Evolutionary conservation across 2,329 filamentous ascomycete species (phyloP).

Genomic region (Verticillium tricorpus): DNA sequence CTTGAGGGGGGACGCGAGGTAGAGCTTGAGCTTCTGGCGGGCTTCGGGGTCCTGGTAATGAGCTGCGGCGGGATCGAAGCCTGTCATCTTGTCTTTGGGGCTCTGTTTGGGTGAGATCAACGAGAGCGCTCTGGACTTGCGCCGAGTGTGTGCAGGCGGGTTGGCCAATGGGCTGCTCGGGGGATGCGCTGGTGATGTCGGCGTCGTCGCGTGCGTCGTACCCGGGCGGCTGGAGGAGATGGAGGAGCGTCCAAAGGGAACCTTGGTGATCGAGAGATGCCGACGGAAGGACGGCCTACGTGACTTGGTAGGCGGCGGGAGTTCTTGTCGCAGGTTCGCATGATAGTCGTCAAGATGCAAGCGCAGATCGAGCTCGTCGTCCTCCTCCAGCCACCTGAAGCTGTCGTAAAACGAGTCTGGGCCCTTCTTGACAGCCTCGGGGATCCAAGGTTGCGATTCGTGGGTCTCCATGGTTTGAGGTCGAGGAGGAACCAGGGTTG

Average conservation of each 20-base stretch:
- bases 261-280: conserved; percentile 66
- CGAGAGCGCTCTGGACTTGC: conserved; percentile 51
- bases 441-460: conserved; percentile 8
- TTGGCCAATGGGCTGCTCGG: conserved; percentile 19
- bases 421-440: conserved; percentile 22
- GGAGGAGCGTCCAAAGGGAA: conserved; percentile 55
- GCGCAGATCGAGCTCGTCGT: conserved; percentile 63
- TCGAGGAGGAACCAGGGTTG: neutral
- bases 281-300: conserved; percentile 62
- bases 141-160: conserved; percentile 30
- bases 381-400: conserved; percentile 71
- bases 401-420: conserved; percentile 59
- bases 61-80: conserved; percentile 66
- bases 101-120: conserved; percentile 46
- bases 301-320: conserved; percentile 38
- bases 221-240: conserved; percentile 43
- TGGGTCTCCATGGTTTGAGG: neutral
- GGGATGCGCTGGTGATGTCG: conserved; percentile 13
- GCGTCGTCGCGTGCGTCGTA: conserved; percentile 32
- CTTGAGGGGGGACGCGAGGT: conserved; percentile 84
- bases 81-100: conserved; percentile 39
- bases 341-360: conserved; percentile 69
- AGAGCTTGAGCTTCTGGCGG: conserved; percentile 77
- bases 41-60: conserved; percentile 91
- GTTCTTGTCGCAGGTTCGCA: conserved; percentile 51